Percentiles rank a stretch among this genome's conserved stretches.
These are phyloP conservation scores for Candida xyloterini DNA, from an alignment of 805 yeast species.

Conservation along the genomic window DNA sequence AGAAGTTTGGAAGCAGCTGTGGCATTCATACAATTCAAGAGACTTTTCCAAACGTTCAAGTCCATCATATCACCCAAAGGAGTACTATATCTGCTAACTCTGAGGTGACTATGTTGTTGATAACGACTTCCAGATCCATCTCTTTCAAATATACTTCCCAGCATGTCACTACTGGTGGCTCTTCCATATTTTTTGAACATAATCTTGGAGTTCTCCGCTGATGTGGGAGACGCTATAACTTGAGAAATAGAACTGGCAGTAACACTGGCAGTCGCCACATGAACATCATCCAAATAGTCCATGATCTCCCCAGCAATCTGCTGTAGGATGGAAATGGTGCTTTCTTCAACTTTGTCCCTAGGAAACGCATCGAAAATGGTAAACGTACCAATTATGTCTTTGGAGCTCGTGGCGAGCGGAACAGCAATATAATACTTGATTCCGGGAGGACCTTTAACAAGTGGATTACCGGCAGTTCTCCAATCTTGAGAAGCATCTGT, in stretches of 20 bases:
- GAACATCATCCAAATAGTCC: conserved; percentile 38
- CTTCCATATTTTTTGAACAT: conserved; percentile 47
- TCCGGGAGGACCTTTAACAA: conserved; percentile 58
- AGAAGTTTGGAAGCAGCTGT: conserved; percentile 43
- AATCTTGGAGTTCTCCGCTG: conserved; percentile 12
- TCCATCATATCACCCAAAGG: conserved; percentile 31
- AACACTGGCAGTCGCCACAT: conserved; percentile 1
- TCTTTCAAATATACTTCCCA: conserved; percentile 49
- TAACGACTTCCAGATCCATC: conserved; percentile 68
- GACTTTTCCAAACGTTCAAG: conserved; percentile 34
- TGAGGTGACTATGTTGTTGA: conserved; percentile 44
- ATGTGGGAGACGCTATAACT: conserved; percentile 4
- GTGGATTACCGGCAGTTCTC: conserved; percentile 62
- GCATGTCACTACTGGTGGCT: conserved; percentile 45
- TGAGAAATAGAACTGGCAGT: conserved; percentile 1
- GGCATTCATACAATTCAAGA: conserved; percentile 38
- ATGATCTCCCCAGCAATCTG: conserved; percentile 41
- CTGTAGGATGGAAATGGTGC: conserved; percentile 36
- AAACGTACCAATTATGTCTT: conserved; percentile 52
- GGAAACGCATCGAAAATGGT: conserved; percentile 54
- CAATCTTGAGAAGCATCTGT: conserved; percentile 66
- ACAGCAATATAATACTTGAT: conserved; percentile 66
- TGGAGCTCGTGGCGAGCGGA: conserved; percentile 43
- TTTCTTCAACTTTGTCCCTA: conserved; percentile 36
- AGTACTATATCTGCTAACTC: conserved; percentile 35